These are phyloP conservation scores for Colletotrichum zoysiae DNA, from an alignment of 2,329 filamentous ascomycete genomes.

Conservation along the genomic window DNA sequence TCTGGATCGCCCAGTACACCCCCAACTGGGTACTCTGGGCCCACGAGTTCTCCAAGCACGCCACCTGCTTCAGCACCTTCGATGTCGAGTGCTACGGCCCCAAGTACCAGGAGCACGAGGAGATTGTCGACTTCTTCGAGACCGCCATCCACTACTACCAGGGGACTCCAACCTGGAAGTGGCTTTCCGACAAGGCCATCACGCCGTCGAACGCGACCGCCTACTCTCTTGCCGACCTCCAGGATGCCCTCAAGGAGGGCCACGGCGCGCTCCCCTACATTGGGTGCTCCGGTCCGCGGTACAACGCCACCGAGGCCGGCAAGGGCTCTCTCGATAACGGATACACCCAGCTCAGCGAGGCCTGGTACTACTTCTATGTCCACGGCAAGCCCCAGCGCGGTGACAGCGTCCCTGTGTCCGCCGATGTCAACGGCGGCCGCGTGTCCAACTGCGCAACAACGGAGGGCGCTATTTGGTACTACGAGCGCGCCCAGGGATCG, in stretches of 20 bases:
- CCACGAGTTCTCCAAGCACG: conserved; percentile 77
- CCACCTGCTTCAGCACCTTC: conserved; percentile 76
- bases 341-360: conserved; percentile 68
- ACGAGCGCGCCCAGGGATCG: conserved; percentile 57
- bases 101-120: conserved; percentile 65
- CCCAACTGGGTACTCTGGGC: conserved; percentile 73
- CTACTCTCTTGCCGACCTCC: conserved; percentile 67
- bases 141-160: conserved; percentile 70
- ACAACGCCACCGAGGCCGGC: conserved; percentile 71
- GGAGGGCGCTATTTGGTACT: conserved; percentile 66
- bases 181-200: conserved; percentile 68
- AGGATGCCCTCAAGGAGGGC: conserved; percentile 60
- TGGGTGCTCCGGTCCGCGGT: conserved; percentile 71
- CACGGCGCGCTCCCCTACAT: conserved; percentile 70
- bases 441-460: conserved; percentile 68
- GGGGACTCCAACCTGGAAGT: conserved; percentile 69
- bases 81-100: conserved; percentile 75
- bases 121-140: conserved; percentile 74
- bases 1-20: conserved; percentile 70
- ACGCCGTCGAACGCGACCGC: conserved; percentile 68
- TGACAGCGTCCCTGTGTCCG: conserved; percentile 57
- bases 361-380: conserved; percentile 76
- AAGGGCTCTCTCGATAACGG: conserved; percentile 67
- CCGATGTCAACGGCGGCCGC: conserved; percentile 61
- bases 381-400: conserved; percentile 68